Evolutionary conservation across 305 asterid genomes (phyloP).

Genomic region (Petunia hybrid): DNA sequence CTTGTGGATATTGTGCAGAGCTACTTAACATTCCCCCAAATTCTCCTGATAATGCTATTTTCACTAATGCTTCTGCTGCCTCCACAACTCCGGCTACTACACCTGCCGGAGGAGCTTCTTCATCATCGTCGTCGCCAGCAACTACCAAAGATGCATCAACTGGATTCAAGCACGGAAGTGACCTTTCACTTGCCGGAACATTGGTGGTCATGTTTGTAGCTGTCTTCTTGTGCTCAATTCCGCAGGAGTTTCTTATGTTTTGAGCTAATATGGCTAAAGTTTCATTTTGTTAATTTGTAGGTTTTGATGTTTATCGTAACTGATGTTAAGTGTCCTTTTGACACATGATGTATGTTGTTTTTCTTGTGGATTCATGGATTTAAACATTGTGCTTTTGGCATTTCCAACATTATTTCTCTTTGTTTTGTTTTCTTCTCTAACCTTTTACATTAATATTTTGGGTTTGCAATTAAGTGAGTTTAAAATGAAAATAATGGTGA

Average conservation of each 20-base stretch:
- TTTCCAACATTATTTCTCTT: no score
- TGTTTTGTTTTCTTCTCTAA: no score
- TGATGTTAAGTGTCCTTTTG: no score
- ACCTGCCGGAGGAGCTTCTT: constrained; percentile 11
- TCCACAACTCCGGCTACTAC: constrained; percentile 41
- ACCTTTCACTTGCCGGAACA: background rate
- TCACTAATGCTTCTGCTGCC: constrained; percentile 48
- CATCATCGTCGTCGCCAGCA: background rate
- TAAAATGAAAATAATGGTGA: no score
- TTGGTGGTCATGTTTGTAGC: constrained; percentile 24
- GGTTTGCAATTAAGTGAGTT: no score
- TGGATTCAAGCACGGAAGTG: constrained; percentile 42
- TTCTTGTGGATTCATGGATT: no score
- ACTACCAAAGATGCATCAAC: constrained; percentile 1
- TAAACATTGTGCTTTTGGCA: no score
- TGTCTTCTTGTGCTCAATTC: constrained; percentile 37
- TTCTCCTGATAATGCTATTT: constrained; percentile 78
- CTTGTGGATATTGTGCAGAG: constrained; percentile 47
- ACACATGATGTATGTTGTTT: no score
- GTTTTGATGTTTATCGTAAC: no score
- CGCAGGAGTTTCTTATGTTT: background rate
- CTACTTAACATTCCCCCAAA: constrained; percentile 65
- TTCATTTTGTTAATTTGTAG: no score
- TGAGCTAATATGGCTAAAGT: background rate
- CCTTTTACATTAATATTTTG: no score